Evolutionary conservation across 805 yeast species (phyloP).

Genomic region (Teunomyces atbi): DNA sequence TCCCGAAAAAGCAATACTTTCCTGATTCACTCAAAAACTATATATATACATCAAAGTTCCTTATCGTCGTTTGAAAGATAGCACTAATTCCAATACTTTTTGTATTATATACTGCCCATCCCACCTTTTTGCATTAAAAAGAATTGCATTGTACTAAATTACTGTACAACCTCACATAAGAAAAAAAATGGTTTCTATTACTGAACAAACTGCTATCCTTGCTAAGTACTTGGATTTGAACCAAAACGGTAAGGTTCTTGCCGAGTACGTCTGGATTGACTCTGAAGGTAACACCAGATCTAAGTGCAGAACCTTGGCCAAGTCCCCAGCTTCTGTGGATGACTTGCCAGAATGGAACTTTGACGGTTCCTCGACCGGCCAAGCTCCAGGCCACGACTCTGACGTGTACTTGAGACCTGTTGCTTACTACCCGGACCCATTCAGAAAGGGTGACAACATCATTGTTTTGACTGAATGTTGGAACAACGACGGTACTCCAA

Average conservation of each 20-base stretch:
- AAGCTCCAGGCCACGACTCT: slow-evolving; percentile 97
- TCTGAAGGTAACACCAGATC: slow-evolving; percentile 89
- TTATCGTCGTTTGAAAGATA: neutral
- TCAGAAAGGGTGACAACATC: slow-evolving; percentile 96
- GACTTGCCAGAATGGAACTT: slow-evolving; percentile 99
- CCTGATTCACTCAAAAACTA: neutral
- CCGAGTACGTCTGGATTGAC: slow-evolving; percentile 98
- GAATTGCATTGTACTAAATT: slow-evolving; percentile 1
- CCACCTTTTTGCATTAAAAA: neutral
- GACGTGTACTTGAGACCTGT: slow-evolving; percentile 96
- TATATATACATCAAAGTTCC: slow-evolving; percentile 1
- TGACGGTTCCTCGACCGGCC: slow-evolving; percentile 97
- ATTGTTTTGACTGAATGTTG: slow-evolving; percentile 94
- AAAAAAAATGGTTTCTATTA: slow-evolving; percentile 33
- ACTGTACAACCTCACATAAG: slow-evolving; percentile 4
- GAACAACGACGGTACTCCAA: slow-evolving; percentile 98
- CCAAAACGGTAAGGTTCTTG: slow-evolving; percentile 84
- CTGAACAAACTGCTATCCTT: slow-evolving; percentile 75
- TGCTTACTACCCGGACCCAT: slow-evolving; percentile 92
- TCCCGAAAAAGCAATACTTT: neutral
- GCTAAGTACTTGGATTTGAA: slow-evolving; percentile 79
- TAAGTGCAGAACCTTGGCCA: slow-evolving; percentile 82
- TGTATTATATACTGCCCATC: slow-evolving; percentile 1
- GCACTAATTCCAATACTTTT: slow-evolving; percentile 2
- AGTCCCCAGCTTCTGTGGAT: slow-evolving; percentile 67